phyloP scores from a whole-genome alignment of 75 land plant species.

The Chamaecyparis obtusa region DNA sequence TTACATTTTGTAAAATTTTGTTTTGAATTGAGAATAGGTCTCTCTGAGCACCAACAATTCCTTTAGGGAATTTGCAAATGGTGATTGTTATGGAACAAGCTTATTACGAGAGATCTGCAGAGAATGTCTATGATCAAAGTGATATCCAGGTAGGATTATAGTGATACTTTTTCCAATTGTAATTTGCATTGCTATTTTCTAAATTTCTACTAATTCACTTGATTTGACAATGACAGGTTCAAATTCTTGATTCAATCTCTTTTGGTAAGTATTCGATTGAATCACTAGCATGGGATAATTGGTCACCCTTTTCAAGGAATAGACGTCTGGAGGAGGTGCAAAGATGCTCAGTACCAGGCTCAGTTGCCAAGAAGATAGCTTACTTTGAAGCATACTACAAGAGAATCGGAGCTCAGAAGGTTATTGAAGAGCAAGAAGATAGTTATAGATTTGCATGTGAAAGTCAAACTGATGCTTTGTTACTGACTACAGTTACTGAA shows the following conservation, averaged over 20 bases:
- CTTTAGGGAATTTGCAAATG: neutral
- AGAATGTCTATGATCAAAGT: neutral
- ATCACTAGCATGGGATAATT: constrained; percentile 47
- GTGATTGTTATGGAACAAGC: neutral
- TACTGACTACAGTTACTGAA: neutral
- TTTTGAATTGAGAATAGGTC: too few relatives aligned
- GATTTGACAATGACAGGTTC: neutral
- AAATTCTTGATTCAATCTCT: constrained; percentile 26
- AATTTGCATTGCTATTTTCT: neutral
- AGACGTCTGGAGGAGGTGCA: constrained; percentile 44
- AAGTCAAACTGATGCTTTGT: neutral
- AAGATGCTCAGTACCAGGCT: constrained; percentile 22
- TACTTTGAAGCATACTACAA: constrained; percentile 30
- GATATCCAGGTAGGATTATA: neutral
- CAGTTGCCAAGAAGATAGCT: constrained; percentile 28
- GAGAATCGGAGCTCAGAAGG: neutral
- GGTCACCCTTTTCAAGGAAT: constrained; percentile 41
- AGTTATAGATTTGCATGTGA: neutral
- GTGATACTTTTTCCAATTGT: neutral
- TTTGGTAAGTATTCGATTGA: constrained; percentile 55
- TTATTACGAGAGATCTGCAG: neutral
- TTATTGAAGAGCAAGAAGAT: neutral
- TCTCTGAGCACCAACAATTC: too few relatives aligned
- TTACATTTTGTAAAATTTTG: too few relatives aligned
- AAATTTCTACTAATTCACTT: neutral